These are phyloP conservation scores for Haplosporangium gracile DNA, from an alignment of 192 early-diverging fungal species.

Conservation along the genomic window DNA sequence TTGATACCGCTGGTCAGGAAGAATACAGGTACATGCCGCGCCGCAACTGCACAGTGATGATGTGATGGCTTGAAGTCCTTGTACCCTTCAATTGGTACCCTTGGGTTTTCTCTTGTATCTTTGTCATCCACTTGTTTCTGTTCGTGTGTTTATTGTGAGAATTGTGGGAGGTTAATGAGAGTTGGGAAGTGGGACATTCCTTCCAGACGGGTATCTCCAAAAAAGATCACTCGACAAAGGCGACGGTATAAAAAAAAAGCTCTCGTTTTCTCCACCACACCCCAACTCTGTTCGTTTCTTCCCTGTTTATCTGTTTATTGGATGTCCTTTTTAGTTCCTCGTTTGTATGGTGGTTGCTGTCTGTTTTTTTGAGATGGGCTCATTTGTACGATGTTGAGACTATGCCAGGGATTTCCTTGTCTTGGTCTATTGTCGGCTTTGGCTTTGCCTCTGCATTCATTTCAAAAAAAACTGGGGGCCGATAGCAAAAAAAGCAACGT, in stretches of 20 bases:
- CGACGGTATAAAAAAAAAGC: neutral
- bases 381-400: conserved; percentile 1
- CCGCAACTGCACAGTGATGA: neutral
- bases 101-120: neutral
- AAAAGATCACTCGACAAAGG: neutral
- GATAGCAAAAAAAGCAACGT: neutral
- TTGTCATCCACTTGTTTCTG: neutral
- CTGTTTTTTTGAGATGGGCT: neutral
- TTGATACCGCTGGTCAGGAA: conserved; percentile 97
- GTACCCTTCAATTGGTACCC: neutral
- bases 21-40: conserved; percentile 80
- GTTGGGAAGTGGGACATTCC: neutral
- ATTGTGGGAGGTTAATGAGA: neutral
- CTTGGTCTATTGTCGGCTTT: conserved; percentile 3
- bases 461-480: neutral
- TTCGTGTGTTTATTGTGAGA: neutral
- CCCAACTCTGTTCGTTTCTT: neutral
- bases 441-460: neutral
- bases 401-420: neutral
- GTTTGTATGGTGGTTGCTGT: neutral
- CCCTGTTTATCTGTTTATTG: neutral
- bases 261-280: neutral
- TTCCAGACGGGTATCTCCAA: neutral
- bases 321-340: neutral
- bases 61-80: conserved; percentile 5